Evolutionary conservation across 176 grass and related monocot genomes (phyloP), one percentile per base, ranked within the genome.

Genomic region (Poa annua): DNA sequence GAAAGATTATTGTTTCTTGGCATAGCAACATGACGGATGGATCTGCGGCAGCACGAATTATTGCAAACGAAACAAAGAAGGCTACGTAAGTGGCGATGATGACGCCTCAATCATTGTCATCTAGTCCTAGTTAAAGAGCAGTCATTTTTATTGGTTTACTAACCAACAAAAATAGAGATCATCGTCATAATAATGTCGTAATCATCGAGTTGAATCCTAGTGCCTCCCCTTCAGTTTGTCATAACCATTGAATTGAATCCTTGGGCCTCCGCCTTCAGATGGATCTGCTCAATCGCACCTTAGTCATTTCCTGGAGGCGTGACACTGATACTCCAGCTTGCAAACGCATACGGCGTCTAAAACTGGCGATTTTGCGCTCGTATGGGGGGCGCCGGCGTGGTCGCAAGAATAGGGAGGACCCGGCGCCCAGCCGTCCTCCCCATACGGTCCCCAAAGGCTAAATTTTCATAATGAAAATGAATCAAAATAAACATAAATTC

Each of bases 31-130:
- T 0, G 67, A 45, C 24, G 19, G 67, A 45, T 45, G 19, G 36
- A 4, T 64, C 16, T 64, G 61, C 11, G 13, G 25, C 5, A 17
- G 14, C 25, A 62, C 11, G 3, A 3, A 13, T 69, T 69, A 66
- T 45, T n/a, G 57, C 4, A 75, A 38, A 32, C 34, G 25, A 20
- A 20, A 22, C 7, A 49, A 36, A 36, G 26, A 3, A 42, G 17
- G 24, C 19, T 10, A 45, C 29, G 21, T 0, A 66, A 65, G 3
- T 39, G 32, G n/a, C 4, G 87, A 71, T 44, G 81, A 71, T 17
- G 71, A 26, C n/a, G 53, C 6, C 25, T 47, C 72, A 13, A 65
- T 66, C 71, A 77, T 69, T 77, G 34, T 71, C 78, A 25, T 35
- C 32, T 36, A 11, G 34, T 81, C 29, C n/a, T 63, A 81, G 44